phyloP scores from a whole-genome alignment of 2,329 filamentous ascomycete genomes.

The Paramyrothecium sp. region DNA sequence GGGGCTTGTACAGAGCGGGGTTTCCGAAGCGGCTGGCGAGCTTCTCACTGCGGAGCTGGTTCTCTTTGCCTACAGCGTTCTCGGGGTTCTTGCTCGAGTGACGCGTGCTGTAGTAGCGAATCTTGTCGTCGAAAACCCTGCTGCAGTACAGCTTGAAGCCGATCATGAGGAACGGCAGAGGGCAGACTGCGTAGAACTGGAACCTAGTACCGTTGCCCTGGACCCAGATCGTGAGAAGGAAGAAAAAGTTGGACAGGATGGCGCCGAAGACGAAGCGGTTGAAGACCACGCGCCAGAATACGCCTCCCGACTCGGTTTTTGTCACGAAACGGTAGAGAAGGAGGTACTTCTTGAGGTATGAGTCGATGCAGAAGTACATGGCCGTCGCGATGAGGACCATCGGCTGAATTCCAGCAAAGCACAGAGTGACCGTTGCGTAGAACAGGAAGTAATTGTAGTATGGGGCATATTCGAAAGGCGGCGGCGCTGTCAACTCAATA shows the following conservation, averaged over 20 bases:
- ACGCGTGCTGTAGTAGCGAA: slow-evolving; percentile 75
- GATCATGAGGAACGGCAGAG: slow-evolving; percentile 75
- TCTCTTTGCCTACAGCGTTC: slow-evolving; percentile 47
- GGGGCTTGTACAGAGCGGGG: slow-evolving; percentile 81
- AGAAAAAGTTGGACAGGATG: slow-evolving; percentile 75
- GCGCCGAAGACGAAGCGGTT: slow-evolving; percentile 88
- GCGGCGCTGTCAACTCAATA: slow-evolving; percentile 90
- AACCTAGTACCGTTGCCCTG: slow-evolving; percentile 54
- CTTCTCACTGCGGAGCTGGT: slow-evolving; percentile 60
- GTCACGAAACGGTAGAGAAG: slow-evolving; percentile 93
- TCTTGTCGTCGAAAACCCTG: slow-evolving; percentile 71
- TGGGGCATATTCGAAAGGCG: slow-evolving; percentile 88
- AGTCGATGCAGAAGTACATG: slow-evolving; percentile 85
- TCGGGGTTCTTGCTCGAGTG: slow-evolving; percentile 50
- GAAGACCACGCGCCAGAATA: slow-evolving; percentile 88
- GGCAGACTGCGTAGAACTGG: slow-evolving; percentile 67
- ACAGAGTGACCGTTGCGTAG: slow-evolving; percentile 86
- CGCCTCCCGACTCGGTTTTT: slow-evolving; percentile 92
- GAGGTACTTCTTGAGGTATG: slow-evolving; percentile 91
- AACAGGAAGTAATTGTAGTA: slow-evolving; percentile 99
- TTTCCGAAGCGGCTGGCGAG: slow-evolving; percentile 82
- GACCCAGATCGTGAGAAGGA: slow-evolving; percentile 73
- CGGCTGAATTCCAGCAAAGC: slow-evolving; percentile 82
- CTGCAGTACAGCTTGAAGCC: slow-evolving; percentile 86
- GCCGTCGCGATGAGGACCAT: slow-evolving; percentile 83